phyloP scores from a whole-genome alignment of 2,329 filamentous ascomycete genomes.

The Clarireedia sp. region DNA sequence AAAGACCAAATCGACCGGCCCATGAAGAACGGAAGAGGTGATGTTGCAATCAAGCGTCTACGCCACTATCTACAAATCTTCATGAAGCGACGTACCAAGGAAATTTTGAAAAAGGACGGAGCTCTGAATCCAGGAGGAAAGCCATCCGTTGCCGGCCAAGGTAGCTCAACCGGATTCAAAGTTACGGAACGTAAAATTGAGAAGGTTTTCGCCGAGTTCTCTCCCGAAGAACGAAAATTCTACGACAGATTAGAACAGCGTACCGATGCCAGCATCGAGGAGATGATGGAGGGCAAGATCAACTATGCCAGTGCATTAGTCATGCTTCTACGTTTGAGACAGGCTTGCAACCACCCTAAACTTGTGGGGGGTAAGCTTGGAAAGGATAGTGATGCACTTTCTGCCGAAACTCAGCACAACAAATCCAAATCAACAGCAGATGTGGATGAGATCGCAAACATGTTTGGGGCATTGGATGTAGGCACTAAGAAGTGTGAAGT shows the following conservation, averaged over 20 bases:
- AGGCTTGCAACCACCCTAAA: conserved; percentile 91
- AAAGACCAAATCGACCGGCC: conserved; percentile 84
- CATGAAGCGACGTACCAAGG: conserved; percentile 98
- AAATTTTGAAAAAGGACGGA: conserved; percentile 83
- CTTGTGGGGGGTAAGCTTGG: conserved; percentile 78
- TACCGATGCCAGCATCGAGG: conserved; percentile 77
- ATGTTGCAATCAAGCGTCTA: conserved; percentile 78
- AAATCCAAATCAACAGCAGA: conserved; percentile 40
- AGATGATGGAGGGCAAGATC: conserved; percentile 77
- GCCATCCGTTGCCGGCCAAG: conserved; percentile 35
- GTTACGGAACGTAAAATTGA: conserved; percentile 88
- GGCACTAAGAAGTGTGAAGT: conserved; percentile 30
- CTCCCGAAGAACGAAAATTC: conserved; percentile 71
- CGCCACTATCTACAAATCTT: conserved; percentile 83
- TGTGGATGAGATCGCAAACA: conserved; percentile 74
- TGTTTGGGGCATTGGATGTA: conserved; percentile 71
- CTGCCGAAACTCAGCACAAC: conserved; percentile 47
- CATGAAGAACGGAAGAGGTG: conserved; percentile 82
- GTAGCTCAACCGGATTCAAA: conserved; percentile 64
- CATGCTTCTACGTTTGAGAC: conserved; percentile 78
- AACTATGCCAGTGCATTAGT: conserved; percentile 94
- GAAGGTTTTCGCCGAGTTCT: conserved; percentile 69
- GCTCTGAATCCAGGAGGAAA: conserved; percentile 72
- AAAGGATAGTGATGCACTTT: conserved; percentile 78
- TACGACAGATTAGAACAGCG: conserved; percentile 78